A percentile compares a stretch with the other conserved stretches of the same genome.
Conservation (phyloP, 2,329 filamentous ascomycete genomes). For the Xylaria arbuscula region DNA sequence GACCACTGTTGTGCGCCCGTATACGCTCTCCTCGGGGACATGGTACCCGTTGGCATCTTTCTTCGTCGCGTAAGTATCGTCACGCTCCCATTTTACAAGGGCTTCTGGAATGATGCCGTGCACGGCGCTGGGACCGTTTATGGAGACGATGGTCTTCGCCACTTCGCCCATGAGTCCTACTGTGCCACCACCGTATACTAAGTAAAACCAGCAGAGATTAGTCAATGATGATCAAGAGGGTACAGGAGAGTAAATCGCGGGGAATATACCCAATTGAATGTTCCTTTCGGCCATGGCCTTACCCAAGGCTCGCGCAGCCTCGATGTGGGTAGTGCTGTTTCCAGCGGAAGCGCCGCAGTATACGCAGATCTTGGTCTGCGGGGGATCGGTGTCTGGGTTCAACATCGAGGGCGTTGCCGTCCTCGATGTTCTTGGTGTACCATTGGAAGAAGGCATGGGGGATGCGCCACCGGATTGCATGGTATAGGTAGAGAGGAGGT, state of each 20-base stretch:
- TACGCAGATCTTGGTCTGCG: conserved; percentile 80
- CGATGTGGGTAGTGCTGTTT: conserved; percentile 77
- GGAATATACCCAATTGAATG: conserved; percentile 74
- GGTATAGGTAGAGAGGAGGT: conserved; percentile 24
- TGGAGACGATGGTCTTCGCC: conserved; percentile 83
- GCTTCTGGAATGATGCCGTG: conserved; percentile 94
- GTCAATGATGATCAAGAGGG: conserved; percentile 13
- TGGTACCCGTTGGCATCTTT: conserved; percentile 62
- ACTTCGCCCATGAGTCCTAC: conserved; percentile 96
- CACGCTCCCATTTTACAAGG: conserved; percentile 81
- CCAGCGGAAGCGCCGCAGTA: conserved; percentile 90
- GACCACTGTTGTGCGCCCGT: conserved; percentile 88
- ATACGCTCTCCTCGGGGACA: conserved; percentile 72
- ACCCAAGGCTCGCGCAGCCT: conserved; percentile 81
- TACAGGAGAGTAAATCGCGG: background rate
- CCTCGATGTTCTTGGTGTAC: conserved; percentile 41
- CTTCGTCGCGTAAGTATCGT: conserved; percentile 63
- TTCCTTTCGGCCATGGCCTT: conserved; percentile 77
- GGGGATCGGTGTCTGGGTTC: conserved; percentile 51
- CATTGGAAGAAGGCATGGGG: conserved; percentile 49
- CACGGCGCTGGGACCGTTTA: conserved; percentile 82
- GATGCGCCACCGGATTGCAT: conserved; percentile 58
- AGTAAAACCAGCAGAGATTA: conserved; percentile 22
- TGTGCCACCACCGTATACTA: conserved; percentile 94
- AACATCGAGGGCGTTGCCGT: conserved; percentile 49